Conservation (phyloP, 208 protist species). For the Strigomonas galati region DNA sequence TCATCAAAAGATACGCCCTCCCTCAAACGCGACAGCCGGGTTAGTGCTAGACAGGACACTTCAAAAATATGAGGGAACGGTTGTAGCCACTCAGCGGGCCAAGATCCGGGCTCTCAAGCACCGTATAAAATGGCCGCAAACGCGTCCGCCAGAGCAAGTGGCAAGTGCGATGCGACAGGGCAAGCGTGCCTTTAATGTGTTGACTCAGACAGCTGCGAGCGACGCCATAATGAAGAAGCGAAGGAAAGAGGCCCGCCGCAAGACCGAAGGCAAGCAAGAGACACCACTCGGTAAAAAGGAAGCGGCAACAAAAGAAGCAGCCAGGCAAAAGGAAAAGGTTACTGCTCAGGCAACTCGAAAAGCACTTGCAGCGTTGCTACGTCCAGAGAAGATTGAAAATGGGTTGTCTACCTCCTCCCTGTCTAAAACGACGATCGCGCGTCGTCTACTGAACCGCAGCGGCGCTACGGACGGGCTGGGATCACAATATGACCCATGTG, state of each 20-base stretch:
- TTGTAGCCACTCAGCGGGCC: neutral
- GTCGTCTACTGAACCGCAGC: too few species aligned
- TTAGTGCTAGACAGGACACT: too few species aligned
- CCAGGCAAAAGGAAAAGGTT: neutral
- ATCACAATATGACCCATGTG: too few species aligned
- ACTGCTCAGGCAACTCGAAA: too few species aligned
- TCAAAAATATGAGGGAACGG: neutral
- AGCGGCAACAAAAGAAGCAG: neutral
- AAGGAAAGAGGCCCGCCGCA: neutral
- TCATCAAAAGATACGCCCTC: too few species aligned
- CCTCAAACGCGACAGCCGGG: too few species aligned
- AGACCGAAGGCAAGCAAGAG: neutral
- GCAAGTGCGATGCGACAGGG: neutral
- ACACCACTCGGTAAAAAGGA: neutral
- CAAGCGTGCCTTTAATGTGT: neutral
- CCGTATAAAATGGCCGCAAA: constrained; percentile 4
- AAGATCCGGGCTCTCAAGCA: neutral
- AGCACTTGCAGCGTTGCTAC: too few species aligned
- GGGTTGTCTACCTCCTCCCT: too few species aligned
- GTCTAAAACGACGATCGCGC: too few species aligned
- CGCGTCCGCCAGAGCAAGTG: neutral
- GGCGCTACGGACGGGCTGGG: too few species aligned
- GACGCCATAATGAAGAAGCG: neutral
- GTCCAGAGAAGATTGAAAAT: too few species aligned
- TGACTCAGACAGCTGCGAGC: too few species aligned